These are phyloP conservation scores for Microbotryum lychnidis-dioicae DNA, from an alignment of 1,284 basidiomycete genomes.

Conservation along the genomic window DNA sequence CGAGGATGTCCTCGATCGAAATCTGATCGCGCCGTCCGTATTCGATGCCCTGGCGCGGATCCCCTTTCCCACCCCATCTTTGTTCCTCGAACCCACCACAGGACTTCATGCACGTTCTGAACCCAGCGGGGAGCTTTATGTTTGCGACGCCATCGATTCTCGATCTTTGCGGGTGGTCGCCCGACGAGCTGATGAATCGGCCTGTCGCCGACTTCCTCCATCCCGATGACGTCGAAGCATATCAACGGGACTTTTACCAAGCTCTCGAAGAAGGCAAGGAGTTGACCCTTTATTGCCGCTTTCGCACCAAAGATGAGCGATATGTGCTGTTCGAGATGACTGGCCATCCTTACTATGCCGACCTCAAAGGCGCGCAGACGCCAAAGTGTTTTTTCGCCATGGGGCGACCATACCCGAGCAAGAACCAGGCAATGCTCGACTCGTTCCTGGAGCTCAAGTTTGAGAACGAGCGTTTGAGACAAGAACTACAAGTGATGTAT, in stretches of 20 bases:
- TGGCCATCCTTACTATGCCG: slow-evolving; percentile 55
- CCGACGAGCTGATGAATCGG: slow-evolving; percentile 60
- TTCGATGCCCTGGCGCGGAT: not conserved
- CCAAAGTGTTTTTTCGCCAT: slow-evolving; percentile 57
- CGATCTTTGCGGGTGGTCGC: slow-evolving; percentile 65
- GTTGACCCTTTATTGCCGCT: slow-evolving; percentile 55
- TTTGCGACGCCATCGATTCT: slow-evolving; percentile 61
- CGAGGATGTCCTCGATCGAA: not conserved
- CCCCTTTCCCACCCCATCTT: not conserved
- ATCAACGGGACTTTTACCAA: slow-evolving; percentile 52
- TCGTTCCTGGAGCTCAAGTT: slow-evolving; percentile 67
- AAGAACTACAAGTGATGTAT: slow-evolving; percentile 35
- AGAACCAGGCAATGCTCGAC: slow-evolving; percentile 63
- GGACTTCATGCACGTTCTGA: slow-evolving; percentile 64
- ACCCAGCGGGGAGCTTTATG: slow-evolving; percentile 53
- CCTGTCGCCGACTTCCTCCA: slow-evolving; percentile 59
- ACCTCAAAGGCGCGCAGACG: slow-evolving; percentile 11
- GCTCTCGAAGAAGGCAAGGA: slow-evolving; percentile 48
- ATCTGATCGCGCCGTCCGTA: too few relatives aligned
- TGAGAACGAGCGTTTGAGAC: slow-evolving; percentile 58
- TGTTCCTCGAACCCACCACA: not conserved
- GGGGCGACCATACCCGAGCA: slow-evolving; percentile 66
- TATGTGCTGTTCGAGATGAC: slow-evolving; percentile 63
- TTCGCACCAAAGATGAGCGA: slow-evolving; percentile 47
- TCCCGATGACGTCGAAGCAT: slow-evolving; percentile 53